Evolutionary conservation across 2,329 filamentous ascomycete genomes (phyloP).

Genomic region (Colletotrichum endophyticum): DNA sequence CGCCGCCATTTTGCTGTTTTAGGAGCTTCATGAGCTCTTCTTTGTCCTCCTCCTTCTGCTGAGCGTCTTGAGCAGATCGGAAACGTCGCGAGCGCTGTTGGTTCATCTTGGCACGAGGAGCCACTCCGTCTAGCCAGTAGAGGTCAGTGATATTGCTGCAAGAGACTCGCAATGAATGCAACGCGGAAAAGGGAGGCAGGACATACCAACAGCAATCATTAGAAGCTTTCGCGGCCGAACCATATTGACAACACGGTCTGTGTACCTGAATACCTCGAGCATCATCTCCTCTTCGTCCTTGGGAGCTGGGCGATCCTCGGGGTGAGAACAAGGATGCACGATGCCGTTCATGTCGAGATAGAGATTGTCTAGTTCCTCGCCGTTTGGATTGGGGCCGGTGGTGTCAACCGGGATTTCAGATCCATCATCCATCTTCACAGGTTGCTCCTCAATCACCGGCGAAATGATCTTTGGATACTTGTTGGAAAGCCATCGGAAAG

Average conservation of each 20-base stretch:
- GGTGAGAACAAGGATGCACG: constrained; percentile 97
- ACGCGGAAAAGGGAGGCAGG: constrained; percentile 12
- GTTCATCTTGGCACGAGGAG: constrained; percentile 99
- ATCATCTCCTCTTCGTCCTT: constrained; percentile 99
- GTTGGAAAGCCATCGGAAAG: constrained; percentile 95
- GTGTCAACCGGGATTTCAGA: constrained; percentile 84
- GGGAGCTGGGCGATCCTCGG: constrained; percentile 89
- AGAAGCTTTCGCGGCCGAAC: constrained; percentile 93
- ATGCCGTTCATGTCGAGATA: constrained; percentile 99
- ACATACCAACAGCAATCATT: constrained; percentile 93
- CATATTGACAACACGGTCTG: constrained; percentile 99
- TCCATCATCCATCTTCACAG: constrained; percentile 81
- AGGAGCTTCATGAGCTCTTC: constrained; percentile 86
- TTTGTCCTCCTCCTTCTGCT: constrained; percentile 92
- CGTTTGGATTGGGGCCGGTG: constrained; percentile 88
- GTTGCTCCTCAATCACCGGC: constrained; percentile 84
- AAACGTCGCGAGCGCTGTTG: constrained; percentile 97
- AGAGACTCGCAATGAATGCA: background rate
- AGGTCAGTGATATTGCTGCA: background rate
- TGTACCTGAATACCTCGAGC: constrained; percentile 97
- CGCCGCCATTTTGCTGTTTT: constrained; percentile 75
- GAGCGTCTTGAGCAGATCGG: constrained; percentile 89
- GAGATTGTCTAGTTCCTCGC: constrained; percentile 96
- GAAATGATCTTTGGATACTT: constrained; percentile 99
- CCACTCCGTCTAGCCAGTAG: constrained; percentile 77